phyloP scores from a whole-genome alignment of 2,329 filamentous ascomycete species.

The Kalmusia sp. region DNA sequence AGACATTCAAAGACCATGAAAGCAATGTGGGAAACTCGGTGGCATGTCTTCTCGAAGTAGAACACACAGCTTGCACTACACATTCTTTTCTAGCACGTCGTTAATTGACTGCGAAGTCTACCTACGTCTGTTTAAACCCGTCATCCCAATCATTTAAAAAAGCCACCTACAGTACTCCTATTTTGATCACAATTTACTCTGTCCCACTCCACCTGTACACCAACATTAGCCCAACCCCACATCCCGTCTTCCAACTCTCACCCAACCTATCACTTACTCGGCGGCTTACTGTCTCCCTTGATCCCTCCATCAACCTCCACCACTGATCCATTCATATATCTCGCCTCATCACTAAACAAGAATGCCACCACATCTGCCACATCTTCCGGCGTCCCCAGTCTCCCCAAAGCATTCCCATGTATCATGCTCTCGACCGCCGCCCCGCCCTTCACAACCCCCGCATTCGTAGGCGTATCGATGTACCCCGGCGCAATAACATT shows the following conservation, averaged over 20 bases:
- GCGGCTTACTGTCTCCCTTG: conserved; percentile 12
- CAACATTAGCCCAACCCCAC: neutral
- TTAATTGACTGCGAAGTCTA: no score
- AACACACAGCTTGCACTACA: no score
- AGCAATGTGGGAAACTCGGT: no score
- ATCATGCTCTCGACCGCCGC: conserved; percentile 52
- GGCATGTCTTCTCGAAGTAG: no score
- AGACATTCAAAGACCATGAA: no score
- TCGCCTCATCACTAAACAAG: conserved; percentile 53
- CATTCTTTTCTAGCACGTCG: no score
- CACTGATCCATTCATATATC: conserved; percentile 57
- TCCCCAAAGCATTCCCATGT: conserved; percentile 50
- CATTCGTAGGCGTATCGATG: conserved; percentile 58
- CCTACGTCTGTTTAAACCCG: no score
- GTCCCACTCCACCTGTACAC: neutral
- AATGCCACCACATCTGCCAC: conserved; percentile 60
- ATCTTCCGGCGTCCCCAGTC: conserved; percentile 55
- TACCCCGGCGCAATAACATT: conserved; percentile 48
- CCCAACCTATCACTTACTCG: neutral
- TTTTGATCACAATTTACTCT: neutral
- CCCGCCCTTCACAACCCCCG: conserved; percentile 56
- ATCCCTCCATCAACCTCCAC: conserved; percentile 57
- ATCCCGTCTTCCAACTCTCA: neutral
- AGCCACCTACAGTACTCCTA: no score
- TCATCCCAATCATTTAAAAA: no score